A percentile compares a stretch with the other conserved stretches of the same genome.
Conservation (phyloP, 2,329 filamentous ascomycete species). For the Teratosphaeria epicoccoides region DNA sequence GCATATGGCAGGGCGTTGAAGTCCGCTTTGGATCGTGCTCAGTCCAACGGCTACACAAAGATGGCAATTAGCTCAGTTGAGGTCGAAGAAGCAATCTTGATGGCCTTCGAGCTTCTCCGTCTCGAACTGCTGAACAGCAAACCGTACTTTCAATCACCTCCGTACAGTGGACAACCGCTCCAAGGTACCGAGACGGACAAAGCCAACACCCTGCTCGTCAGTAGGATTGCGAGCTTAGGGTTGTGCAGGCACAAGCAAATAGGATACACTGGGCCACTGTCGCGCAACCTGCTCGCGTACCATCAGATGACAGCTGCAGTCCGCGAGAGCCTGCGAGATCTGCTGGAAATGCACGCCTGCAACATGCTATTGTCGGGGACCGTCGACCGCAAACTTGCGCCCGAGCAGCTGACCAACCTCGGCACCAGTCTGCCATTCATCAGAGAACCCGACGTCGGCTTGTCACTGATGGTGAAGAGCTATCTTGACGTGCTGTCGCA, state of each 20-base stretch:
- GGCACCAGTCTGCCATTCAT: slow-evolving; percentile 59
- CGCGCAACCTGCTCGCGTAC: slow-evolving; percentile 78
- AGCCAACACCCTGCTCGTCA: slow-evolving; percentile 67
- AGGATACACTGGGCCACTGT: slow-evolving; percentile 89
- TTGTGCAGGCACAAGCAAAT: slow-evolving; percentile 73
- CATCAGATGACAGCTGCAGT: slow-evolving; percentile 73
- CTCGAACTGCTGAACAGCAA: slow-evolving; percentile 67
- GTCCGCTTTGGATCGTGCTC: slow-evolving; percentile 33
- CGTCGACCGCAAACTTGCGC: slow-evolving; percentile 50
- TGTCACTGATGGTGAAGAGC: slow-evolving; percentile 71
- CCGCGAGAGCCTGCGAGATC: slow-evolving; percentile 66
- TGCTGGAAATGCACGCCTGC: slow-evolving; percentile 71
- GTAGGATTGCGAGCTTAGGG: slow-evolving; percentile 72
- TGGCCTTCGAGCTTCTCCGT: slow-evolving; percentile 76
- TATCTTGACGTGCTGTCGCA: slow-evolving; percentile 62
- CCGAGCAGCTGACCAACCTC: slow-evolving; percentile 49
- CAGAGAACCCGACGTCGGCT: slow-evolving; percentile 59
- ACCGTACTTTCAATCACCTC: slow-evolving; percentile 44
- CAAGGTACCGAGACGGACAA: slow-evolving; percentile 59
- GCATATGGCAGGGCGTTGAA: slow-evolving; percentile 73
- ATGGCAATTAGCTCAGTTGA: slow-evolving; percentile 44
- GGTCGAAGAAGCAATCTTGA: slow-evolving; percentile 66
- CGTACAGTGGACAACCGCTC: slow-evolving; percentile 48
- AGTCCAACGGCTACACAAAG: slow-evolving; percentile 31
- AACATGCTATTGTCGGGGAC: slow-evolving; percentile 75